A percentile compares a stretch with the other conserved stretches of the same genome.
phyloP scores from a whole-genome alignment of 345 rosid species.

The Carallia pectinifolia region DNA sequence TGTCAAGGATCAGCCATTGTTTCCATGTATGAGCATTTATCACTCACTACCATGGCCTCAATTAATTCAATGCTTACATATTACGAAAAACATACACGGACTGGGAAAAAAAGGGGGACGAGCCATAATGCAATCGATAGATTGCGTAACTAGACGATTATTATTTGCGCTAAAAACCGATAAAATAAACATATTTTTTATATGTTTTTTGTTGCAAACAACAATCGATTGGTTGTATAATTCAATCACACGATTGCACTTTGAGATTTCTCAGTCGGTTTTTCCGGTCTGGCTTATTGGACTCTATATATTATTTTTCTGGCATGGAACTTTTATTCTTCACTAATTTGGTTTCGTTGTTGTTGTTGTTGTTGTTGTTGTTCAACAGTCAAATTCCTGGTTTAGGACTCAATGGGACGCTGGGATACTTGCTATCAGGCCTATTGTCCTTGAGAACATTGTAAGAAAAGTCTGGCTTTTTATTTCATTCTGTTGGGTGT shows the following conservation, averaged over 20 bases:
- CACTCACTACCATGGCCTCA: not conserved
- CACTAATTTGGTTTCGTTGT: conserved; percentile 3
- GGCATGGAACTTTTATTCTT: conserved; percentile 10
- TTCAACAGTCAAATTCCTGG: conserved; percentile 72
- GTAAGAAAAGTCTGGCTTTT: conserved; percentile 38
- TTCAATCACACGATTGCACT: too few relatives aligned
- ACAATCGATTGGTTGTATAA: too few relatives aligned
- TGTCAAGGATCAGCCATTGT: conserved; percentile 90
- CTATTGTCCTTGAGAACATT: conserved; percentile 67
- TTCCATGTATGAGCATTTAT: conserved; percentile 51
- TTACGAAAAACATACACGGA: too few relatives aligned
- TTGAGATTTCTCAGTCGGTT: too few relatives aligned
- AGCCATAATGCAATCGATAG: too few relatives aligned
- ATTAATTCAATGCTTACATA: not conserved
- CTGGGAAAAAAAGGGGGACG: too few relatives aligned
- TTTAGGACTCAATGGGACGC: conserved; percentile 70
- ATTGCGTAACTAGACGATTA: too few relatives aligned
- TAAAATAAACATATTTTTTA: too few relatives aligned
- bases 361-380: conserved; percentile 13
- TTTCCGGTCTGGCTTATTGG: too few relatives aligned
- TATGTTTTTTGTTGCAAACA: too few relatives aligned
- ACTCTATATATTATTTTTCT: not conserved
- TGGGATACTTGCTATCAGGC: conserved; percentile 86
- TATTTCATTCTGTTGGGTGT: not conserved
- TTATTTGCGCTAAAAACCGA: too few relatives aligned